Evolutionary conservation across 1,284 basidiomycete genomes (phyloP).

Genomic region (Rhodotorula sp.): DNA sequence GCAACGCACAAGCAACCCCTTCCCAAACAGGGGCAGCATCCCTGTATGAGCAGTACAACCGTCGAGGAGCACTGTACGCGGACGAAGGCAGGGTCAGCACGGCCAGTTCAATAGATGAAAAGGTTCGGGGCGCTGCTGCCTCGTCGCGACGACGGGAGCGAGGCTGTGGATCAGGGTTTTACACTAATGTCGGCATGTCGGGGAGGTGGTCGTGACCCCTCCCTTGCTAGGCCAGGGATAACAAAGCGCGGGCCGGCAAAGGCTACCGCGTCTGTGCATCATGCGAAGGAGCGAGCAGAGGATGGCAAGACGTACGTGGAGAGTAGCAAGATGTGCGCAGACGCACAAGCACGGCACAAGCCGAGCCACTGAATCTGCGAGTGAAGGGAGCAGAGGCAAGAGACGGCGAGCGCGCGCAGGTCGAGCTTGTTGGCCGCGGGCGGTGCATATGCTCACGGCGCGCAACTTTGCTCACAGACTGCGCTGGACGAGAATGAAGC

Average conservation of each 20-base stretch:
- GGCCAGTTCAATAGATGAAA: neutral
- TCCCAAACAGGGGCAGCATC: no score
- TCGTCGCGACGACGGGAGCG: neutral
- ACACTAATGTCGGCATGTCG: conserved; percentile 33
- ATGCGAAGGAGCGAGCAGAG: conserved; percentile 5
- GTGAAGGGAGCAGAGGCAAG: conserved; percentile 8
- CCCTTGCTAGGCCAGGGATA: conserved; percentile 40
- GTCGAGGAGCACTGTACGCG: neutral
- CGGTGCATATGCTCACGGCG: conserved; percentile 16
- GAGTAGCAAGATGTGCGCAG: neutral
- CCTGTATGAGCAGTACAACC: no score
- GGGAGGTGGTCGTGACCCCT: conserved; percentile 10
- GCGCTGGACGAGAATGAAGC: neutral
- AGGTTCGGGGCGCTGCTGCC: neutral
- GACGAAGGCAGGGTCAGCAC: neutral
- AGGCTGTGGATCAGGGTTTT: conserved; percentile 31
- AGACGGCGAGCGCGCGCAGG: neutral
- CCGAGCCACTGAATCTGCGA: neutral
- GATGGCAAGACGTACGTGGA: neutral
- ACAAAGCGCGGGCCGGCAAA: conserved; percentile 28
- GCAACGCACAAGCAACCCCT: no score
- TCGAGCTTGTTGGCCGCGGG: neutral
- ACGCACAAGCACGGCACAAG: neutral
- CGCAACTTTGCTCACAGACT: neutral
- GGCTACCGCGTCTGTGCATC: conserved; percentile 31